Percentiles rank a stretch among this genome's conserved stretches.
Conservation (phyloP, 148 eudicot genomes). For the Suaeda aralocaspica region DNA sequence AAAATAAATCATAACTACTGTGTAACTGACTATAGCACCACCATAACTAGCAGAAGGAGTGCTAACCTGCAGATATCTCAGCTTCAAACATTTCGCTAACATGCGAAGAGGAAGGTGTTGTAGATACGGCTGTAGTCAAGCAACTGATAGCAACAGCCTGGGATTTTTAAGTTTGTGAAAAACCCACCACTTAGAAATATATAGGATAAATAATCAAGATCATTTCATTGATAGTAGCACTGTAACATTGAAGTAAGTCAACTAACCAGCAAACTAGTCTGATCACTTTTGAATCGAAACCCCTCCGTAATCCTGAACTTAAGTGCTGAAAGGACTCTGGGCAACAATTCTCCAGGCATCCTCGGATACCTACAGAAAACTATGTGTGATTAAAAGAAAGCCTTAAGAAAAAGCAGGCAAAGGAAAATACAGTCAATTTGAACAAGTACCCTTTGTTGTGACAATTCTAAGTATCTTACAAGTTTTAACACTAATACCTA, state of each 20-base stretch:
- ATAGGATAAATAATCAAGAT: neutral
- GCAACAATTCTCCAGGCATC: slow-evolving; percentile 79
- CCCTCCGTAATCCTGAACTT: slow-evolving; percentile 60
- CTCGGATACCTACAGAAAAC: slow-evolving; percentile 64
- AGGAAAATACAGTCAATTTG: too few relatives aligned
- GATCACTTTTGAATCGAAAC: slow-evolving; percentile 60
- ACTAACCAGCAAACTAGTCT: slow-evolving; percentile 73
- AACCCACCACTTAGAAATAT: neutral
- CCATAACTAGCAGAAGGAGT: slow-evolving; percentile 9
- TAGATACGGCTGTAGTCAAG: slow-evolving; percentile 71
- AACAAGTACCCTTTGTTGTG: too few relatives aligned
- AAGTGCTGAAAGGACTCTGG: slow-evolving; percentile 62
- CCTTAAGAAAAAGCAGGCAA: neutral
- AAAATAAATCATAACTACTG: neutral
- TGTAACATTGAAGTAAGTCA: neutral
- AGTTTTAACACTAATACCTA: too few relatives aligned
- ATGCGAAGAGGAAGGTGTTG: slow-evolving; percentile 62
- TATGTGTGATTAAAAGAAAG: neutral
- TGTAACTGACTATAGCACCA: neutral
- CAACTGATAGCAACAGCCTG: slow-evolving; percentile 78
- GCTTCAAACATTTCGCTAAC: slow-evolving; percentile 61
- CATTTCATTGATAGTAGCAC: neutral
- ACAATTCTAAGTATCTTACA: too few relatives aligned
- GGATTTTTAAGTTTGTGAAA: slow-evolving; percentile 6
- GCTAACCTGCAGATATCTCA: slow-evolving; percentile 68